Conservation (phyloP, 2,329 filamentous ascomycete genomes). For the Fusarium xylarioides region DNA sequence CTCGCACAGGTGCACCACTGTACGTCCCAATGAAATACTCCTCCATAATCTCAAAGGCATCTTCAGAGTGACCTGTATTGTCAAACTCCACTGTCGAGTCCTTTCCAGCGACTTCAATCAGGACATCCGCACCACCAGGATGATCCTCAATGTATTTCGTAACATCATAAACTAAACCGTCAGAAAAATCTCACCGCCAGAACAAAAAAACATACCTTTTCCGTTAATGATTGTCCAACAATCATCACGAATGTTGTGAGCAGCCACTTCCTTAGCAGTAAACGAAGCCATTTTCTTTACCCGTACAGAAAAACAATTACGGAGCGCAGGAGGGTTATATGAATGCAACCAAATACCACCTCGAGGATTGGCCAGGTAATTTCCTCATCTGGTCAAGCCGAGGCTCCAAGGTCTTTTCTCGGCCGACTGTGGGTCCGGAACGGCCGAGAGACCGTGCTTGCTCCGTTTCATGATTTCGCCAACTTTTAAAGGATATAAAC, state of each 20-base stretch:
- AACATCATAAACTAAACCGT: slow-evolving; percentile 63
- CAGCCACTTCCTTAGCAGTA: slow-evolving; percentile 55
- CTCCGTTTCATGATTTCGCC: slow-evolving; percentile 1
- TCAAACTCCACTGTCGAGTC: slow-evolving; percentile 85
- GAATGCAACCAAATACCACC: slow-evolving; percentile 12
- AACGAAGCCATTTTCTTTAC: slow-evolving; percentile 31
- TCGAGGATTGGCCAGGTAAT: not conserved
- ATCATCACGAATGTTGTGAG: slow-evolving; percentile 58
- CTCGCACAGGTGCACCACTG: slow-evolving; percentile 40
- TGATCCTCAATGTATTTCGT: slow-evolving; percentile 67
- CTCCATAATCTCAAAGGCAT: slow-evolving; percentile 56
- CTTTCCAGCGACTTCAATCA: slow-evolving; percentile 79
- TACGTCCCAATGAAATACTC: slow-evolving; percentile 50
- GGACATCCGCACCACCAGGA: slow-evolving; percentile 79
- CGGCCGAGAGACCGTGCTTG: slow-evolving; percentile 20
- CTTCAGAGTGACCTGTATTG: slow-evolving; percentile 83
- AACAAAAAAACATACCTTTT: slow-evolving; percentile 54
- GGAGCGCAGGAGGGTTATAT: slow-evolving; percentile 7
- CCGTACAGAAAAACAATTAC: not conserved
- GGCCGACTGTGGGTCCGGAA: slow-evolving; percentile 35
- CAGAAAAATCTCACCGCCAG: not conserved
- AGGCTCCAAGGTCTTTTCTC: slow-evolving; percentile 34
- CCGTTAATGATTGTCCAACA: slow-evolving; percentile 66
- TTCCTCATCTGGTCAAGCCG: slow-evolving; percentile 18
- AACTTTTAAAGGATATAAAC: slow-evolving; percentile 3